These are phyloP conservation scores for Fusarium marasasianum DNA, from an alignment of 2,329 filamentous ascomycete species.

Conservation along the genomic window DNA sequence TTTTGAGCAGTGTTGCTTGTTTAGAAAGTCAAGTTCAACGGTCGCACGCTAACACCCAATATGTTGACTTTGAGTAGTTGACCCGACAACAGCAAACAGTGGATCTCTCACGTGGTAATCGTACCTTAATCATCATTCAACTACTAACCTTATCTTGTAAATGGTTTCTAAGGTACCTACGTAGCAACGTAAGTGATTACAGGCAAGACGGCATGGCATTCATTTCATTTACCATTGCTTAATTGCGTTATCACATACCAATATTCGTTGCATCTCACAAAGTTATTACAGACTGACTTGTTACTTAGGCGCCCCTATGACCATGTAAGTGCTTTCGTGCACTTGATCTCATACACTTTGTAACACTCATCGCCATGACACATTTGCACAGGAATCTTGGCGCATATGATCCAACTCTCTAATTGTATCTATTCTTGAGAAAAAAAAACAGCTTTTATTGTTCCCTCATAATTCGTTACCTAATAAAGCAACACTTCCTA, in stretches of 20 bases:
- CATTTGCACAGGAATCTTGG: conserved; percentile 7
- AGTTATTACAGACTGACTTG: background rate
- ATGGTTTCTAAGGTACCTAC: background rate
- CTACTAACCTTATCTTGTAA: background rate
- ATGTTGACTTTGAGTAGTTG: conserved; percentile 30
- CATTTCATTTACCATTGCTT: background rate
- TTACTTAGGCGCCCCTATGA: background rate
- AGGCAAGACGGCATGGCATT: background rate
- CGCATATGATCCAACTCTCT: conserved; percentile 33
- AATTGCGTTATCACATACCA: background rate
- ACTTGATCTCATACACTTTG: background rate
- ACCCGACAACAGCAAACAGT: conserved; percentile 23
- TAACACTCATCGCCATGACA: background rate
- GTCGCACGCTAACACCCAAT: conserved; percentile 20
- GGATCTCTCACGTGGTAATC: conserved; percentile 10
- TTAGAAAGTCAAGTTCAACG: conserved; percentile 20
- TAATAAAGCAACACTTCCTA: conserved; percentile 50
- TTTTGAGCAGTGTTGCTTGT: conserved; percentile 24
- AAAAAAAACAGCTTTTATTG: conserved; percentile 51
- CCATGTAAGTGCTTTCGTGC: background rate
- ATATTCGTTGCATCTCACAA: background rate
- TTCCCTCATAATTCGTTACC: conserved; percentile 54
- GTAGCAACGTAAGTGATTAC: background rate
- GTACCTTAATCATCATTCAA: background rate
- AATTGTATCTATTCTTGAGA: conserved; percentile 40